Base-by-base conservation (phyloP, 2,329 filamentous ascomycete species). In the Hymenoscyphus fraxineus region DNA sequence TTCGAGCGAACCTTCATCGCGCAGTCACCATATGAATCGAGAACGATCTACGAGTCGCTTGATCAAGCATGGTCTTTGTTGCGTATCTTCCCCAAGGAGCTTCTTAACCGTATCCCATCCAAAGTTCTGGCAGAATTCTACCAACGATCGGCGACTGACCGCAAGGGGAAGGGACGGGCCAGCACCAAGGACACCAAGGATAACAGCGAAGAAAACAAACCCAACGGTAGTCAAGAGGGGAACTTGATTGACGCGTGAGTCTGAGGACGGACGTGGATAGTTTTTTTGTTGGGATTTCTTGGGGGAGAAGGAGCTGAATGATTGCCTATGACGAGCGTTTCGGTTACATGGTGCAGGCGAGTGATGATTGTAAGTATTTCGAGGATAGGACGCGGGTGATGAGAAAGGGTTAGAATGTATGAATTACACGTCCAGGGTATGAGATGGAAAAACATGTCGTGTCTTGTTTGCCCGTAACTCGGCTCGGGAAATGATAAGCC, bases 1-100 rank as follows among this genome's bases (percentile, higher is more conserved):
- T 99, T 99, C 76, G 95, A 99, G 82, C 89, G 91, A 69, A 92
- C 90, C 65, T 99, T 98, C 80, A 96, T 99, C 78, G 83, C 85
- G 68, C 95, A 99, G 80, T 92, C 91, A 62, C 82, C 93, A 19
- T 99, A 99, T 80, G 95, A 99, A 80, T 89, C 90, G 70, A 90
- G 95, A 73, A 89, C 84, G 68, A 97, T 99, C 76, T 93, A 87
- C 79, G 95, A 99, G 79, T 96, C 92, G 57, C 86, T 99, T 67
- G 96, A 99, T 74, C 86, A 96, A 73, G 96, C 95, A 54, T 99
- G 95, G 95, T 94, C 92, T 76, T 81, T 99, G 78, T 88, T 99
- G 71, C 88, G 95, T 71, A 97, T 99, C 78, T 99, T 94, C 84
- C 94, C 94, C 79, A 97, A 96, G 87, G 95, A 99, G 74, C 82